A percentile compares a stretch with the other conserved stretches of the same genome.
Evolutionary conservation across 2,329 filamentous ascomycete species (phyloP).

Genomic region (Mycosphaerella sp.): DNA sequence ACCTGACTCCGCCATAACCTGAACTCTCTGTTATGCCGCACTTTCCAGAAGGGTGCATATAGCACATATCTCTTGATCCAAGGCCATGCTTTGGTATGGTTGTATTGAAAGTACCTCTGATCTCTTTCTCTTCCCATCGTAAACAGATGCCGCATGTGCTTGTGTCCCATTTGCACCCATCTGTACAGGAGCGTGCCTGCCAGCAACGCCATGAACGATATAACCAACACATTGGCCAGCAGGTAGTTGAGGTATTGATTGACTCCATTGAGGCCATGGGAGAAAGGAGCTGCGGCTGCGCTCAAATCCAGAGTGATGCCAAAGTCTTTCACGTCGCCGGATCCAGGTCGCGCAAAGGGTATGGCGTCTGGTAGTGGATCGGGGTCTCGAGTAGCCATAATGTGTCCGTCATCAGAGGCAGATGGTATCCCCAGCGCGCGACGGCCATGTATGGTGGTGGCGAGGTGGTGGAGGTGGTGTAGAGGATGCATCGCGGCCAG

Average conservation of each 20-base stretch:
- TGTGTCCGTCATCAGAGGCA: conserved; percentile 16
- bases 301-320: conserved; percentile 19
- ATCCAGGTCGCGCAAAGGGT: conserved; percentile 5
- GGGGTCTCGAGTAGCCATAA: conserved; percentile 18
- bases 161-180: conserved; percentile 38
- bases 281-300: conserved; percentile 21
- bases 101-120: conserved; percentile 43
- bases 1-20: conserved; percentile 47
- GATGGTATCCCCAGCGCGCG: conserved; percentile 7
- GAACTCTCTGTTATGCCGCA: conserved; percentile 61
- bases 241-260: conserved; percentile 44
- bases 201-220: conserved; percentile 34
- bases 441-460: conserved; percentile 8
- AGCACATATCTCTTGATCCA: conserved; percentile 58
- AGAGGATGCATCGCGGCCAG: conserved; percentile 20
- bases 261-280: conserved; percentile 43
- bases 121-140: conserved; percentile 38
- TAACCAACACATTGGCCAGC: conserved; percentile 40
- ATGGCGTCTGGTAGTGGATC: conserved; percentile 16
- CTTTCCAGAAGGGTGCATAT: conserved; percentile 64
- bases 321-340: conserved; percentile 13
- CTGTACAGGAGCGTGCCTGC: conserved; percentile 38
- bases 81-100: conserved; percentile 45
- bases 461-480: conserved; percentile 22
- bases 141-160: conserved; percentile 42